Conservation (phyloP, 2,329 filamentous ascomycete species). For the Epichloe gansuensis region DNA sequence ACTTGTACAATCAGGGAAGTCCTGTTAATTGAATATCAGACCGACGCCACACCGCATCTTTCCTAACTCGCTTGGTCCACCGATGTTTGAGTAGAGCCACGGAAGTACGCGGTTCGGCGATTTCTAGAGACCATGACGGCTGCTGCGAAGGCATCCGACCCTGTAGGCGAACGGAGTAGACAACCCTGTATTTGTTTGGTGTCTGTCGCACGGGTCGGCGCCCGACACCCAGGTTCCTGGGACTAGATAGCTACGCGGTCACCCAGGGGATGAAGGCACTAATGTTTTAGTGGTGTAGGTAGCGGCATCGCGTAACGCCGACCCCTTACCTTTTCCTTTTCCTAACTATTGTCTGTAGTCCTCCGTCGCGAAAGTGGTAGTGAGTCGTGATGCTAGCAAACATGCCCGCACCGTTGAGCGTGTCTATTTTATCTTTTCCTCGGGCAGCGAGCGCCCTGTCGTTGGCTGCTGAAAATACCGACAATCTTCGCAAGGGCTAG, state of each 20-base stretch:
- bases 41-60: background rate
- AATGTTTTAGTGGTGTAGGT: background rate
- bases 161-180: too few species aligned
- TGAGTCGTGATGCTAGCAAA: background rate
- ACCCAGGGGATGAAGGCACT: background rate
- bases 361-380: background rate
- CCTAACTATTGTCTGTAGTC: background rate
- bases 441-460: background rate
- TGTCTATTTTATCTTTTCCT: background rate
- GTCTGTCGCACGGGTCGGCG: slow-evolving; percentile 1
- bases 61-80: background rate
- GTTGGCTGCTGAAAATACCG: background rate
- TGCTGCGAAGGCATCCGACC: too few species aligned
- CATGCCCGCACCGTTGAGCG: slow-evolving; percentile 4
- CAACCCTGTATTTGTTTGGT: background rate
- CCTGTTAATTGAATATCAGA: background rate
- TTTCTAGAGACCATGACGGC: background rate
- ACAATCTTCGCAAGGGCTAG: background rate
- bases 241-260: background rate
- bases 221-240: slow-evolving; percentile 6
- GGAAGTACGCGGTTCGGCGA: background rate
- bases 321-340: background rate
- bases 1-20: background rate
- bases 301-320: background rate
- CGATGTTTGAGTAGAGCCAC: background rate